Evolutionary conservation across 1,139 yeast genomes (phyloP).

Genomic region (Meyerozyma sp.): DNA sequence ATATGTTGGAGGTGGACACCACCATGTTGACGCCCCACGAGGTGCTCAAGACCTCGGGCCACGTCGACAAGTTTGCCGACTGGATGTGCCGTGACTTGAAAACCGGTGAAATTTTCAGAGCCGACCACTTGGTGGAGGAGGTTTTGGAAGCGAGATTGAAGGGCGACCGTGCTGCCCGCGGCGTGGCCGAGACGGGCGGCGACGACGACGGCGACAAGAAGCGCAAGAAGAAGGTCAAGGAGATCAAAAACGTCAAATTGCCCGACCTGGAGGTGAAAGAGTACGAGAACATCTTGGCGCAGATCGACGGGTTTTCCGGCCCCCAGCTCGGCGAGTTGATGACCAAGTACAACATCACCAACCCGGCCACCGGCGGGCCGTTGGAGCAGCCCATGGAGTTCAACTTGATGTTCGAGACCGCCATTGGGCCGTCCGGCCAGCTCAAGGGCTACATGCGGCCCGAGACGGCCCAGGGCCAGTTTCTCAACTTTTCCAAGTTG

Average conservation of each 20-base stretch:
- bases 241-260: constrained; percentile 80
- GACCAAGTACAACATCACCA: constrained; percentile 71
- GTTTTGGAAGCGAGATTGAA: constrained; percentile 92
- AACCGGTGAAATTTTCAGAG: constrained; percentile 97
- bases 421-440: constrained; percentile 97
- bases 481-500: constrained; percentile 88
- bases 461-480: constrained; percentile 99
- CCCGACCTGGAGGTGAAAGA: constrained; percentile 75
- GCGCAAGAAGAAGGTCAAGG: constrained; percentile 96
- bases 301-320: constrained; percentile 94
- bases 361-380: constrained; percentile 84
- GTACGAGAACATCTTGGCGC: constrained; percentile 82
- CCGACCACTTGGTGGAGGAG: constrained; percentile 97
- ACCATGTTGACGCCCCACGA: constrained; percentile 97
- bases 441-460: constrained; percentile 95
- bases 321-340: constrained; percentile 87
- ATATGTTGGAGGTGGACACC: constrained; percentile 97
- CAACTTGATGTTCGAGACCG: constrained; percentile 98
- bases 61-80: constrained; percentile 97
- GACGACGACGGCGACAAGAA: constrained; percentile 69
- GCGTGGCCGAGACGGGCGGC: constrained; percentile 48
- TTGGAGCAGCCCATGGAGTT: constrained; percentile 91
- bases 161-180: constrained; percentile 96
- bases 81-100: constrained; percentile 98
- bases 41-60: constrained; percentile 97